Conservation (phyloP, 805 yeast genomes). For the Jamesozyma lodderae region DNA sequence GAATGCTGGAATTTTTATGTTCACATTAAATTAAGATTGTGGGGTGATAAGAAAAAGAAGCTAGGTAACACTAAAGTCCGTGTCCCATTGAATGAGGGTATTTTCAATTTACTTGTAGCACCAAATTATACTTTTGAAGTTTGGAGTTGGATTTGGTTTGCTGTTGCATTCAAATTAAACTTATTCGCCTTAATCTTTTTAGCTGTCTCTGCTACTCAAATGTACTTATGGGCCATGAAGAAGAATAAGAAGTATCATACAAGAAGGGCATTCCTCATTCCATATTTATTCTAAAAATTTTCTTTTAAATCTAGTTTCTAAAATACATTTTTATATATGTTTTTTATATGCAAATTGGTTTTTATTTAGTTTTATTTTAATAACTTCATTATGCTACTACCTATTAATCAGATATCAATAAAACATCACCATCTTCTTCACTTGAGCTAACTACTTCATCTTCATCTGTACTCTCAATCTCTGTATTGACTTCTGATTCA, state of each 20-base stretch:
- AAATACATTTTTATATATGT: constrained; percentile 1
- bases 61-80: constrained; percentile 30
- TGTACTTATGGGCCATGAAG: constrained; percentile 87
- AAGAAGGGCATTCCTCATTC: constrained; percentile 70
- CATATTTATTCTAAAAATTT: constrained; percentile 46
- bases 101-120: constrained; percentile 72
- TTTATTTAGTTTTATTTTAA: not conserved
- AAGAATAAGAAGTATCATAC: constrained; percentile 77
- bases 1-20: constrained; percentile 67
- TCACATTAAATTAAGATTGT: constrained; percentile 56
- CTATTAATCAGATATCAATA: constrained; percentile 16
- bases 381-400: not conserved
- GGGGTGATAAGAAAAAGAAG: constrained; percentile 32
- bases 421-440: constrained; percentile 20
- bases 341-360: not conserved
- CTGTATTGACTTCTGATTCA: constrained; percentile 11
- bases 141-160: constrained; percentile 62
- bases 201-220: constrained; percentile 63
- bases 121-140: constrained; percentile 93
- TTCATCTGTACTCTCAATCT: constrained; percentile 24
- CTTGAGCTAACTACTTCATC: constrained; percentile 16
- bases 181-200: constrained; percentile 68
- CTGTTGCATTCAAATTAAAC: constrained; percentile 60
- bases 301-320: not conserved
- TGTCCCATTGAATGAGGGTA: constrained; percentile 60